Conservation (phyloP, 2,329 filamentous ascomycete species). For the Penicillium sp. region DNA sequence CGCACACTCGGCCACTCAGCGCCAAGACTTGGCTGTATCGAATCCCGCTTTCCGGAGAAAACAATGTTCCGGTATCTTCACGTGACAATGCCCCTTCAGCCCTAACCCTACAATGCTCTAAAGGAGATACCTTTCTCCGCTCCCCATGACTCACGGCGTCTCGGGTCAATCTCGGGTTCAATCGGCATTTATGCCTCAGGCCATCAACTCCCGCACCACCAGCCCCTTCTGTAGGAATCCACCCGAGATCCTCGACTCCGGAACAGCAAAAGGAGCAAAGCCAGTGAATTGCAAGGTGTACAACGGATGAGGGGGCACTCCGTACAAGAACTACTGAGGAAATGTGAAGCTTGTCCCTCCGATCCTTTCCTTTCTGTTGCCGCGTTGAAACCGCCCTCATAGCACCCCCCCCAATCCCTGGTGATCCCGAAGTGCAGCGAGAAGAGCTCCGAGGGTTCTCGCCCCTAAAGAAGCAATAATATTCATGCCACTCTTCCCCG, state of each 20-base stretch:
- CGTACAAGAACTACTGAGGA: neutral
- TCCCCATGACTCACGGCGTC: constrained; percentile 5
- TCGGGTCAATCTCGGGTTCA: too few relatives aligned
- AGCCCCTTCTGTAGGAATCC: neutral
- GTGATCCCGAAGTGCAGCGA: constrained; percentile 16
- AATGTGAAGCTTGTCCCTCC: neutral
- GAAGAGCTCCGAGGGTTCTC: constrained; percentile 23
- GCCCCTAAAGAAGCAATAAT: constrained; percentile 29
- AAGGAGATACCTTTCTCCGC: neutral
- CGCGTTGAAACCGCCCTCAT: neutral
- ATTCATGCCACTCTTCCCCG: constrained; percentile 29
- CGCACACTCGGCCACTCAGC: constrained; percentile 41
- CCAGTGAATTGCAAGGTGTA: neutral
- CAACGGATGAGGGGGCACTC: neutral
- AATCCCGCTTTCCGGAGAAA: constrained; percentile 24
- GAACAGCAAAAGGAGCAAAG: neutral
- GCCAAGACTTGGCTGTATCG: constrained; percentile 38
- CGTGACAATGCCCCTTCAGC: constrained; percentile 27
- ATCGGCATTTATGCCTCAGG: constrained; percentile 6
- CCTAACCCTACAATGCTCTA: constrained; percentile 24
- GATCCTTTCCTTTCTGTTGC: neutral
- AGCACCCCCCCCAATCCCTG: constrained; percentile 5
- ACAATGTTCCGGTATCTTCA: constrained; percentile 33
- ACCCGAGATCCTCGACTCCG: neutral
- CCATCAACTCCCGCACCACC: neutral